phyloP scores from a whole-genome alignment of 345 rosid genomes.

The Pistacia integerrima region DNA sequence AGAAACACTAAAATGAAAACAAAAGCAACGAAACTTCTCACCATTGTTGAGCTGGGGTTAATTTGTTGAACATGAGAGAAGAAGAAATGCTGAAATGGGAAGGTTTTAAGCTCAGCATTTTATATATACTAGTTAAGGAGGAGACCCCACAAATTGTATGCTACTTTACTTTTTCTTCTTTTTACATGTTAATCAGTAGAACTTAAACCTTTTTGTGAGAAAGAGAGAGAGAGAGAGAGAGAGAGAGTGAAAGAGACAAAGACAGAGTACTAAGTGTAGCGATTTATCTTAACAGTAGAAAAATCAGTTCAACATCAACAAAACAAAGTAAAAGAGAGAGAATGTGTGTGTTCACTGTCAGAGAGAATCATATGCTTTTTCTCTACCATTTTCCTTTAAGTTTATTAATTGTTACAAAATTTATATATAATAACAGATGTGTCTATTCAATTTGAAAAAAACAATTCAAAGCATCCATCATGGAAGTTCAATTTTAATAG shows the following conservation, averaged over 20 bases:
- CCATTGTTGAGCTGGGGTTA: slow-evolving; percentile 30
- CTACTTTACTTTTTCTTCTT: slow-evolving; percentile 5
- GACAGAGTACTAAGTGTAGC: not conserved
- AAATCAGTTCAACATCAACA: slow-evolving; percentile 22
- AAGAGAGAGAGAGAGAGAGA: not conserved
- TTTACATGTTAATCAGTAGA: slow-evolving; percentile 32
- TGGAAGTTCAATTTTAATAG: too few relatives aligned
- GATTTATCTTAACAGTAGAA: slow-evolving; percentile 16
- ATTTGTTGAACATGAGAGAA: slow-evolving; percentile 22
- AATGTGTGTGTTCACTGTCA: not conserved
- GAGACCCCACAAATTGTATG: slow-evolving; percentile 30
- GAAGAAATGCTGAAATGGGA: slow-evolving; percentile 27
- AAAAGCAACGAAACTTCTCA: slow-evolving; percentile 39
- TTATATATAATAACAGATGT: too few relatives aligned
- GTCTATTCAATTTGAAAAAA: too few relatives aligned
- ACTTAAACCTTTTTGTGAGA: slow-evolving; percentile 12
- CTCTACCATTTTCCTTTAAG: not conserved
- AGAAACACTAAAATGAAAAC: slow-evolving; percentile 47
- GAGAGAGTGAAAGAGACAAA: slow-evolving; percentile 20
- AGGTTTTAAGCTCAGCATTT: slow-evolving; percentile 30
- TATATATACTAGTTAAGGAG: slow-evolving; percentile 28
- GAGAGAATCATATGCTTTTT: slow-evolving; percentile 27
- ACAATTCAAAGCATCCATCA: too few relatives aligned
- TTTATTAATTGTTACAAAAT: too few relatives aligned
- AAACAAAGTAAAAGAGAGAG: slow-evolving; percentile 18